Conservation (phyloP, 768 basidiomycete genomes). For the Pilatotrama ljubarskyi region DNA sequence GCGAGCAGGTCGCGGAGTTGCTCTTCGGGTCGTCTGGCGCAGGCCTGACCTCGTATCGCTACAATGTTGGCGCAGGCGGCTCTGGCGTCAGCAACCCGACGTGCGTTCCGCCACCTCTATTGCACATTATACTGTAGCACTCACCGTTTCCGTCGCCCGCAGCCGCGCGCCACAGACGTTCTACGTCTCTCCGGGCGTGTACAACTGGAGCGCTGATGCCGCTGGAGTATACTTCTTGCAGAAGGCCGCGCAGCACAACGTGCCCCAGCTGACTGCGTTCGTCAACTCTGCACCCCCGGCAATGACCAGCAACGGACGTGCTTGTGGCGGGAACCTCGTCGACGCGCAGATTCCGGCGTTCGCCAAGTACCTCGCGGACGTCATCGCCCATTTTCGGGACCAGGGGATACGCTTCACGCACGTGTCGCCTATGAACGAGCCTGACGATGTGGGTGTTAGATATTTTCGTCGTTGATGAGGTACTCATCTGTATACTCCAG, state of each 20-base stretch:
- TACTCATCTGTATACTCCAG: constrained; percentile 33
- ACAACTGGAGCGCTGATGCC: constrained; percentile 41
- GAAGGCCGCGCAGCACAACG: constrained; percentile 38
- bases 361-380: constrained; percentile 44
- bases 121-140: constrained; percentile 18
- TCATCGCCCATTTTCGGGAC: constrained; percentile 40
- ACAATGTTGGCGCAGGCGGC: constrained; percentile 45
- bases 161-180: constrained; percentile 14
- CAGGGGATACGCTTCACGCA: constrained; percentile 41
- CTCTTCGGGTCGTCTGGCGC: constrained; percentile 41
- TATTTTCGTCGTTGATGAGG: no score
- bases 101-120: constrained; percentile 29
- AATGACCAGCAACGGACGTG: constrained; percentile 22
- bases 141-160: no score
- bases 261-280: constrained; percentile 43
- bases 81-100: constrained; percentile 42
- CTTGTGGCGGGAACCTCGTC: constrained; percentile 24
- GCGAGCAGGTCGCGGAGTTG: constrained; percentile 42
- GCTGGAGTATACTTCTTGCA: constrained; percentile 43
- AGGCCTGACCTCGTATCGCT: constrained; percentile 44
- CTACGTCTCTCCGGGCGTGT: constrained; percentile 32
- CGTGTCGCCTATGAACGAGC: constrained; percentile 44
- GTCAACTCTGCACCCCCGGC: constrained; percentile 40
- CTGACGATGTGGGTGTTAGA: constrained; percentile 8
- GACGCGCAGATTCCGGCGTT: constrained; percentile 32